Conservation (phyloP, 441 rosid genomes). For the Capsella rubella region DNA sequence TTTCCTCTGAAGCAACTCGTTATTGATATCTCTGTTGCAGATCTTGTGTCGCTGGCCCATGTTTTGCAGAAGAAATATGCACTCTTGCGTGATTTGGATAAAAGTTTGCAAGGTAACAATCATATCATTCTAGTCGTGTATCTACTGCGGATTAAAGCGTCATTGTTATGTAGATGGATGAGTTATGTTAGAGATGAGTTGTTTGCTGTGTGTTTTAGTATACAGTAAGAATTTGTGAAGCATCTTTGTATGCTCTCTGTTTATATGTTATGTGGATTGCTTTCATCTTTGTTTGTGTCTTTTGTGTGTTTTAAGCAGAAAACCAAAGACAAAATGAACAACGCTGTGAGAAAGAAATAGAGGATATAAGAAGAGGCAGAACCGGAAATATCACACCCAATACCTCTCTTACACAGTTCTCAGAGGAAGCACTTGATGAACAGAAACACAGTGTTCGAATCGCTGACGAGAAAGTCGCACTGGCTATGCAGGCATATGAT, state of each 20-base stretch:
- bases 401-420: conserved; percentile 68
- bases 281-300: conserved; percentile 26
- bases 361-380: conserved; percentile 74
- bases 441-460: conserved; percentile 94
- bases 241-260: not conserved
- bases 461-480: conserved; percentile 94
- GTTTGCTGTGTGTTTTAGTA: conserved; percentile 5
- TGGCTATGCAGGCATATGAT: conserved; percentile 95
- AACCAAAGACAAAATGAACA: conserved; percentile 86
- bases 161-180: not conserved
- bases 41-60: conserved; percentile 80
- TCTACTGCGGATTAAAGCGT: not conserved
- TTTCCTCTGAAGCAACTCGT: not conserved
- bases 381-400: conserved; percentile 66
- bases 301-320: conserved; percentile 50
- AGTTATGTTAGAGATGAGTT: not conserved
- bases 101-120: conserved; percentile 85
- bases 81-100: conserved; percentile 84
- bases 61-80: conserved; percentile 89
- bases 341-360: conserved; percentile 88
- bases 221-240: not conserved
- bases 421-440: conserved; percentile 90
- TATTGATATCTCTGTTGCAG: conserved; percentile 47
- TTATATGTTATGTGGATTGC: conserved; percentile 14
- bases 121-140: not conserved